These are phyloP conservation scores for Trichophaea hybrida DNA, from an alignment of 2,329 filamentous ascomycete genomes.

Conservation along the genomic window DNA sequence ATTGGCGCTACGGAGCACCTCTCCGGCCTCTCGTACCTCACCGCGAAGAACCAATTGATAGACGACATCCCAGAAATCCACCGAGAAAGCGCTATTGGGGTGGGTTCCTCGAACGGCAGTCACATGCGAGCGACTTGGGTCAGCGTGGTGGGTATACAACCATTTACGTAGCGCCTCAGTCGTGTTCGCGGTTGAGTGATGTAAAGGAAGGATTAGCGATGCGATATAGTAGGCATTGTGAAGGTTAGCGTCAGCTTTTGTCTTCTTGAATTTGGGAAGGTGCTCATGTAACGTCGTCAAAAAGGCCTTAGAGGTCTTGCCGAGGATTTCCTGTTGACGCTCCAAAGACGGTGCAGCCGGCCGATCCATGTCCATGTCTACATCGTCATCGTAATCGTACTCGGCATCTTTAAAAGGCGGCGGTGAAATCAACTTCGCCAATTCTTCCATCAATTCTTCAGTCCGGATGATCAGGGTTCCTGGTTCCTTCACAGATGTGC, in stretches of 20 bases:
- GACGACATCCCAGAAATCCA: slow-evolving; percentile 16
- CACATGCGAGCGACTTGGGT: slow-evolving; percentile 11
- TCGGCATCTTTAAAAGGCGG: slow-evolving; percentile 1
- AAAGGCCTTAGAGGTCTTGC: slow-evolving; percentile 11
- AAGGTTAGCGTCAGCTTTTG: slow-evolving; percentile 3
- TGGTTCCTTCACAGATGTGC: slow-evolving; percentile 12
- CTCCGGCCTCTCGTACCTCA: slow-evolving; percentile 15
- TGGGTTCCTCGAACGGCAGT: slow-evolving; percentile 13
- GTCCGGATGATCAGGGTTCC: slow-evolving; percentile 14
- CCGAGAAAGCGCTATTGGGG: slow-evolving; percentile 13
- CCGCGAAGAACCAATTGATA: slow-evolving; percentile 15
- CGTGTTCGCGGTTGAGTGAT: slow-evolving; percentile 15
- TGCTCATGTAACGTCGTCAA: slow-evolving; percentile 9
- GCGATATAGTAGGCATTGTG: slow-evolving; percentile 17
- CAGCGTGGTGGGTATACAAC: slow-evolving; percentile 13
- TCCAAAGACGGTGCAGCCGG: slow-evolving; percentile 3
- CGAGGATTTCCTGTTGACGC: slow-evolving; percentile 9
- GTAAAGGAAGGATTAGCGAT: slow-evolving; percentile 15
- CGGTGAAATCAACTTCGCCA: slow-evolving; percentile 6
- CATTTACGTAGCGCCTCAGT: slow-evolving; percentile 19
- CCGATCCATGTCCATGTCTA: slow-evolving; percentile 16
- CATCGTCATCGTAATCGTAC: slow-evolving; percentile 14
- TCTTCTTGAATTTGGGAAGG: slow-evolving; percentile 7
- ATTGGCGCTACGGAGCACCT: slow-evolving; percentile 8
- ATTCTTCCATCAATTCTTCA: slow-evolving; percentile 17